phyloP scores from a whole-genome alignment of 2,329 filamentous ascomycete genomes.

The Hymenoscyphus scutula region DNA sequence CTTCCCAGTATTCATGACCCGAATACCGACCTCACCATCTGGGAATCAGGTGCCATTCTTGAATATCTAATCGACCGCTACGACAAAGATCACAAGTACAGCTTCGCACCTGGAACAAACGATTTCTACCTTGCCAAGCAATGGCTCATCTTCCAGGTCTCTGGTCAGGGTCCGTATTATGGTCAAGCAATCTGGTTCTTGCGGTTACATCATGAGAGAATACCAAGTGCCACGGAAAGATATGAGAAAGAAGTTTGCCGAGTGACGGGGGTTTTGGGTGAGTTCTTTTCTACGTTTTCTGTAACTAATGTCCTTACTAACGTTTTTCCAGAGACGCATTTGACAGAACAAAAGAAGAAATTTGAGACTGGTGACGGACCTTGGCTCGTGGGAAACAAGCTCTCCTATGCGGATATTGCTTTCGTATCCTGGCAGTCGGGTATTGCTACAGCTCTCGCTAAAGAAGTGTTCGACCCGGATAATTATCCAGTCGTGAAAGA shows the following conservation, averaged over 20 bases:
- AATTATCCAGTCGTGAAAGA: conserved; percentile 8
- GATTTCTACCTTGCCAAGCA: conserved; percentile 9
- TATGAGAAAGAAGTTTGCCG: conserved; percentile 7
- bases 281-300: not conserved
- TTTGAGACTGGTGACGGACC: conserved; percentile 5
- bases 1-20: conserved; percentile 9
- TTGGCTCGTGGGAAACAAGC: conserved; percentile 11
- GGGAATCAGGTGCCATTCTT: conserved; percentile 12
- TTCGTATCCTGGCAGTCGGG: conserved; percentile 7
- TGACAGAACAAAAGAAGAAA: not conserved
- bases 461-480: conserved; percentile 2
- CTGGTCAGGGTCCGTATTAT: conserved; percentile 11
- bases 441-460: not conserved
- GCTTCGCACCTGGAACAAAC: conserved; percentile 3
- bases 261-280: conserved; percentile 6
- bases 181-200: conserved; percentile 7
- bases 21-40: conserved; percentile 10
- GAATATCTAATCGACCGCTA: conserved; percentile 10
- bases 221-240: conserved; percentile 1
- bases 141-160: conserved; percentile 11
- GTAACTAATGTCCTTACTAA: not conserved
- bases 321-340: not conserved
- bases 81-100: conserved; percentile 2
- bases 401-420: conserved; percentile 9
- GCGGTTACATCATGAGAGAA: conserved; percentile 5